phyloP scores from a whole-genome alignment of 1,284 basidiomycete genomes.

The Fistulinella cinereoalba region DNA sequence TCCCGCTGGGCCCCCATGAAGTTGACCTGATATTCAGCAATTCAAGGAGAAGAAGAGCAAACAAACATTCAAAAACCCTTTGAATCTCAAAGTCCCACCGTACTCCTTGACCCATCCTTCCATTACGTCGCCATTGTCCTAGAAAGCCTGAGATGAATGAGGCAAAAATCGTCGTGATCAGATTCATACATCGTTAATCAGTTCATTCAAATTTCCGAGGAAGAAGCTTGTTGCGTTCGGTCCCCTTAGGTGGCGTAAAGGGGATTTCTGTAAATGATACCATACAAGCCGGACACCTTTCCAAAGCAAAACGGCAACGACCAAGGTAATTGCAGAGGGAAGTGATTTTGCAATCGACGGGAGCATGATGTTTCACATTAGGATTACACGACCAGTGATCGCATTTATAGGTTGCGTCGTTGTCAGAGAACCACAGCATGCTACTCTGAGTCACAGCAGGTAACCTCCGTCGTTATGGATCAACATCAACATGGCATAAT shows the following conservation, averaged over 20 bases:
- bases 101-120: conserved; percentile 49
- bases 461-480: too few species aligned
- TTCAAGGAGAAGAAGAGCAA: neutral
- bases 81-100: conserved; percentile 48
- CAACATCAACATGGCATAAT: too few species aligned
- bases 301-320: conserved; percentile 3
- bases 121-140: conserved; percentile 1
- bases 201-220: conserved; percentile 7
- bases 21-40: neutral
- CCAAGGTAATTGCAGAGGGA: neutral
- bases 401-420: too few species aligned
- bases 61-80: conserved; percentile 26
- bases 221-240: conserved; percentile 8
- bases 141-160: neutral
- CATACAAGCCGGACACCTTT: neutral
- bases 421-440: too few species aligned
- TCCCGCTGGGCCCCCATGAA: conserved; percentile 10
- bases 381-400: too few species aligned
- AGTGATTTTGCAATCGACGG: neutral
- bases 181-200: conserved; percentile 10
- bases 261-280: neutral
- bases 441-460: too few species aligned
- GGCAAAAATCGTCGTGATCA: neutral
- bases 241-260: conserved; percentile 9
- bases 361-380: too few species aligned